These are phyloP conservation scores for Coleophoma crateriformis DNA, from an alignment of 2,329 filamentous ascomycete species.

Conservation along the genomic window DNA sequence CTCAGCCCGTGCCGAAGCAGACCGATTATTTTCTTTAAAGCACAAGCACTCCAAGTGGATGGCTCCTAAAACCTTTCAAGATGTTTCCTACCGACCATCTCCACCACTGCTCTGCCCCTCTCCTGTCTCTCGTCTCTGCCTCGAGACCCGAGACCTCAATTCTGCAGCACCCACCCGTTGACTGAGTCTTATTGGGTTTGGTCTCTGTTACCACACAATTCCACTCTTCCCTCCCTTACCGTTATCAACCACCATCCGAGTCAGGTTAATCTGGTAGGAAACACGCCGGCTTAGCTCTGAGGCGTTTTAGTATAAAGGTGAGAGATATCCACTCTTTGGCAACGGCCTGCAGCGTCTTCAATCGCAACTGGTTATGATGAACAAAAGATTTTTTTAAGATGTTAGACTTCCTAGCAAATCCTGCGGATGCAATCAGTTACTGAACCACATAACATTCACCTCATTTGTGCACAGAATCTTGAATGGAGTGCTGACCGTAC, in stretches of 20 bases:
- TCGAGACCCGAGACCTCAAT: background rate
- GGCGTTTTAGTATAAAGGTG: too few relatives aligned
- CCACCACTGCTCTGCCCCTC: background rate
- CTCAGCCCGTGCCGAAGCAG: background rate
- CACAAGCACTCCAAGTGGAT: background rate
- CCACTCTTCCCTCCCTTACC: too few relatives aligned
- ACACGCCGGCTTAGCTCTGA: too few relatives aligned
- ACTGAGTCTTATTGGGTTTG: background rate
- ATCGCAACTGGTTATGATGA: slow-evolving; percentile 17
- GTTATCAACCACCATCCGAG: too few relatives aligned
- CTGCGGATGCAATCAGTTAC: slow-evolving; percentile 17
- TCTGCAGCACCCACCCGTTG: background rate
- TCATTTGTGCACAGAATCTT: too few relatives aligned
- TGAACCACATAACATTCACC: slow-evolving; percentile 11
- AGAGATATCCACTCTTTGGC: too few relatives aligned
- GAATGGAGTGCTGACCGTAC: too few relatives aligned
- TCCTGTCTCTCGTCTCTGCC: background rate
- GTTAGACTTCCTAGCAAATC: slow-evolving; percentile 23
- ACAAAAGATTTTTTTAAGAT: slow-evolving; percentile 16
- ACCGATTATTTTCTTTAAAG: background rate
- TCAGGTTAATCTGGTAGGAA: too few relatives aligned
- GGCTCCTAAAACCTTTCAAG: slow-evolving; percentile 1
- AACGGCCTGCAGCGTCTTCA: too few relatives aligned
- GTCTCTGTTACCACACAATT: too few relatives aligned
- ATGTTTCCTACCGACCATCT: background rate